These are phyloP conservation scores for Salvia sclarea DNA, from an alignment of 305 asterid genomes.

Conservation along the genomic window DNA sequence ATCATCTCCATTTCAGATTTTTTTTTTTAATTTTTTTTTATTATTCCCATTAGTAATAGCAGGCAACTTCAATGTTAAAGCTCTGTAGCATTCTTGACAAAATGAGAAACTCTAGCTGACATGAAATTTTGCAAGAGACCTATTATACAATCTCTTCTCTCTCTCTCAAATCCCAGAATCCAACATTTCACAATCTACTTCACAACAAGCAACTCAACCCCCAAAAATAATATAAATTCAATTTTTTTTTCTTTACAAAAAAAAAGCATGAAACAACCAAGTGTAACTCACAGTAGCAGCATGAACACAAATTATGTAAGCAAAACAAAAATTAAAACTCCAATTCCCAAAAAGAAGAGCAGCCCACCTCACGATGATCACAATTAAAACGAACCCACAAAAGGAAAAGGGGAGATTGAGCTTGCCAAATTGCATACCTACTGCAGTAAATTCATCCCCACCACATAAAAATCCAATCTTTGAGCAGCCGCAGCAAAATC, in stretches of 20 bases:
- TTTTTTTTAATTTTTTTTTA: neutral
- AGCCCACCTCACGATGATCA: neutral
- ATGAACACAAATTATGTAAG: constrained; percentile 18
- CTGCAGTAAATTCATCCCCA: constrained; percentile 22
- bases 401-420: neutral
- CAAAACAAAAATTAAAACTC: neutral
- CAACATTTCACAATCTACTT: constrained; percentile 8
- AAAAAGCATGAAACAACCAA: constrained; percentile 23
- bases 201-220: neutral
- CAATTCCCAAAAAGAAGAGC: neutral
- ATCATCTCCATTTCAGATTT: neutral
- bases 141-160: neutral
- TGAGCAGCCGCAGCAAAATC: neutral
- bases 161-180: neutral
- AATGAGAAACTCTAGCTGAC: neutral
- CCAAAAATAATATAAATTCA: neutral
- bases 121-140: neutral
- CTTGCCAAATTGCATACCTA: constrained; percentile 16
- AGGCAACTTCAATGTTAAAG: neutral
- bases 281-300: neutral
- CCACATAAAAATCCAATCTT: constrained; percentile 25
- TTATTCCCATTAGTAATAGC: too few species aligned
- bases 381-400: neutral
- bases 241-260: too few species aligned
- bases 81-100: too few species aligned